These are phyloP conservation scores for Ustilago curta DNA, from an alignment of 1,284 basidiomycete genomes.

Conservation along the genomic window DNA sequence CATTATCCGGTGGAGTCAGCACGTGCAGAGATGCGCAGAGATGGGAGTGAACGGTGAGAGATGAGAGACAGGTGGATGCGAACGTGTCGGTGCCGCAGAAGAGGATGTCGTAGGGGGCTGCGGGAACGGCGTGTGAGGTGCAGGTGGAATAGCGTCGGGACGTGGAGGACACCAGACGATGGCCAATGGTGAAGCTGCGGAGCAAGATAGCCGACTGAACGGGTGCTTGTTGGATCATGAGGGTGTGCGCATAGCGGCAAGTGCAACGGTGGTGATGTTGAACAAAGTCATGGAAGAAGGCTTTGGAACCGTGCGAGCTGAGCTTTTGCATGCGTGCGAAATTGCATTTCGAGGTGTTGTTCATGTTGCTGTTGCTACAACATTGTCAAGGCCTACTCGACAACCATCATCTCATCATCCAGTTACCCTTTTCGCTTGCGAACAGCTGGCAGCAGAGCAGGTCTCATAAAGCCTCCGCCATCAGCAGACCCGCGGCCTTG, in stretches of 20 bases:
- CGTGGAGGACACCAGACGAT: neutral
- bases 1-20: conserved; percentile 74
- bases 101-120: conserved; percentile 62
- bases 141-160: neutral
- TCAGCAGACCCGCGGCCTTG: neutral
- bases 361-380: neutral
- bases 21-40: conserved; percentile 70
- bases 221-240: neutral
- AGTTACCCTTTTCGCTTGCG: conserved; percentile 5
- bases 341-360: neutral
- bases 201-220: too few relatives aligned
- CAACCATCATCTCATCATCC: neutral
- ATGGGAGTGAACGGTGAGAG: conserved; percentile 20
- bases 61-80: conserved; percentile 31
- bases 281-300: too few relatives aligned
- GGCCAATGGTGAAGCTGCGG: neutral
- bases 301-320: too few relatives aligned
- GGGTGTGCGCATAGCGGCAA: neutral
- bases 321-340: too few relatives aligned
- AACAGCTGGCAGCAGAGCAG: conserved; percentile 4
- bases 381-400: neutral
- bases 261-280: too few relatives aligned
- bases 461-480: neutral
- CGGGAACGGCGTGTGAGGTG: neutral
- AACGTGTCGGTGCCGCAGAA: conserved; percentile 67